These are phyloP conservation scores for Talaromyces islandicus DNA, from an alignment of 2,329 filamentous ascomycete genomes.

Conservation along the genomic window DNA sequence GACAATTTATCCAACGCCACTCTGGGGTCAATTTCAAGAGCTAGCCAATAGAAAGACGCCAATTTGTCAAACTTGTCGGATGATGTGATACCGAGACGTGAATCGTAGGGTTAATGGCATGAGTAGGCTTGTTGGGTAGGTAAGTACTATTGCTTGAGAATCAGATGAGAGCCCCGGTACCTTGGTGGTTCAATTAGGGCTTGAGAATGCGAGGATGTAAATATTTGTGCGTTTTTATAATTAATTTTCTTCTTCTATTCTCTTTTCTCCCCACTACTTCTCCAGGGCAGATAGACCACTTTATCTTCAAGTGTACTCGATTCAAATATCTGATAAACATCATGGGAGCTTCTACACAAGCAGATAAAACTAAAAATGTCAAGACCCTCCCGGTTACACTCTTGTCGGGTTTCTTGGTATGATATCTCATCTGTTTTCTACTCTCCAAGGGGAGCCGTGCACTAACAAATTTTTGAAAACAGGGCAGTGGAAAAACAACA, in stretches of 20 bases:
- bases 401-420: slow-evolving; percentile 54
- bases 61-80: background rate
- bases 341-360: background rate
- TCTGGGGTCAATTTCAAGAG: background rate
- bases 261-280: background rate
- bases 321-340: background rate
- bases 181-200: slow-evolving; percentile 9
- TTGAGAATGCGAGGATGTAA: background rate
- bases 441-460: slow-evolving; percentile 18
- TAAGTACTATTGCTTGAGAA: background rate
- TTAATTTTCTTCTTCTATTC: background rate
- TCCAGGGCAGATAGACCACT: background rate
- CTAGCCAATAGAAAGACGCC: background rate
- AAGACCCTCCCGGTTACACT: slow-evolving; percentile 51
- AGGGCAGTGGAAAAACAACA: slow-evolving; percentile 68
- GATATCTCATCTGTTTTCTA: background rate
- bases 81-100: background rate
- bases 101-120: background rate
- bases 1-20: background rate
- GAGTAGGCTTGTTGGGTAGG: too few species aligned
- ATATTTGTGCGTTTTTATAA: background rate
- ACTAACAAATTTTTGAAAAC: background rate
- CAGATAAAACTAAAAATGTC: background rate
- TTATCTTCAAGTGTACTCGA: background rate
- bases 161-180: background rate